Evolutionary conservation across 2,329 filamentous ascomycete species (phyloP), one percentile per base, ranked within the genome.

Genomic region (Calonectria pteridis): DNA sequence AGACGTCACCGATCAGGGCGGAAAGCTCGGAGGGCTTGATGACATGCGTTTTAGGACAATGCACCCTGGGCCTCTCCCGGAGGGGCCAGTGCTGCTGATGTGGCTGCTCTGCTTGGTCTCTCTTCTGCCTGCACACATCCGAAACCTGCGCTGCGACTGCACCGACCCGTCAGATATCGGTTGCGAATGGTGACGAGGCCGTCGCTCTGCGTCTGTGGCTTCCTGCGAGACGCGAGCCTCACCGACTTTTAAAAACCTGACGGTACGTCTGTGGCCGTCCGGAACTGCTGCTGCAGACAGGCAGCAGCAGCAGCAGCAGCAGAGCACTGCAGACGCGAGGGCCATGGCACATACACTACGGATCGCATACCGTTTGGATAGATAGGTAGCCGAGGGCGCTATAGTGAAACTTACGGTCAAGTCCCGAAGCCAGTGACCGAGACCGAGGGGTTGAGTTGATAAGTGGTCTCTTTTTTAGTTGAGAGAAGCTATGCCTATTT

Each of bases 221-320:
- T 58, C n/a, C 50, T 72, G 37, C 59, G 37, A 51, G 43, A 40
- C 35, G 31, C 35, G 31, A 23, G 66, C 59, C 50, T 73, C 59
- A 73, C 71, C 71, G 71, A 69, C 71, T 73, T 73, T 73, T 69
- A 64, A 46, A 64, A 46, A 5, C 20, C 26, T 28, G 33, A 64
- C 58, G 6, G 18, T 50, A 29, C 14, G 18, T 37, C 20, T 37
- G 31, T 26, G 55, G 11, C 20, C n/a, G 43, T 51, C 35, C 50
- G 33, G 65, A 46, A n/a, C 40, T 20, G 40, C 40, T 20, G 40
- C 40, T 37, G 50, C 37, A 28, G 28, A 68, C 3, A 43, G 37
- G 6, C 13, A 37, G 35, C 35, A 16, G 35, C 37, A 40, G 37
- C 16, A 18, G 14, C 0, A 4, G 6, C 16, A 40, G 37, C 37